phyloP scores from a whole-genome alignment of 1,284 basidiomycete genomes.

The Puccinia triticina region DNA sequence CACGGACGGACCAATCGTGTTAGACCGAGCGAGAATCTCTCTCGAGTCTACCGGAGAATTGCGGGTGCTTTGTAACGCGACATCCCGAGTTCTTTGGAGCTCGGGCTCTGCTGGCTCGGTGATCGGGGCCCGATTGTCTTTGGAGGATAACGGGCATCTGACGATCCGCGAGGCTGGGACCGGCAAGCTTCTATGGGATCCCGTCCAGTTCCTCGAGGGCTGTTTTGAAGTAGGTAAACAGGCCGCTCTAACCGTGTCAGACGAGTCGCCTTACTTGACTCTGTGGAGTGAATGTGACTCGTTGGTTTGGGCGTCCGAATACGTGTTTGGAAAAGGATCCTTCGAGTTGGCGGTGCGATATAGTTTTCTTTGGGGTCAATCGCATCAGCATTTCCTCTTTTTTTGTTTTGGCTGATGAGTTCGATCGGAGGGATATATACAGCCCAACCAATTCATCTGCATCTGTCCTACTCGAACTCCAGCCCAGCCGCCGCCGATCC shows the following conservation, averaged over 20 bases:
- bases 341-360: constrained; percentile 29
- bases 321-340: constrained; percentile 37
- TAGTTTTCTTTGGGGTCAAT: not conserved
- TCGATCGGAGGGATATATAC: not conserved
- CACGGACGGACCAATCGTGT: constrained; percentile 4
- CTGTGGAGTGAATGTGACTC: constrained; percentile 37
- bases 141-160: constrained; percentile 39
- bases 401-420: constrained; percentile 8
- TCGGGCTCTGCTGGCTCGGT: constrained; percentile 30
- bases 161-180: constrained; percentile 37
- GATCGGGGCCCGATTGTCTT: constrained; percentile 23
- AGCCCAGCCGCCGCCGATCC: constrained; percentile 37
- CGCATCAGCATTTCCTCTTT: not conserved
- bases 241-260: constrained; percentile 39
- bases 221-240: not conserved
- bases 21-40: constrained; percentile 30
- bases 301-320: constrained; percentile 46
- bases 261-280: constrained; percentile 28
- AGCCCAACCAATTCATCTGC: constrained; percentile 50
- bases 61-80: constrained; percentile 26
- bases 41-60: constrained; percentile 29
- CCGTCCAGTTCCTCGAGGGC: constrained; percentile 31
- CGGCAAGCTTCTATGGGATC: constrained; percentile 45
- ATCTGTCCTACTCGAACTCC: constrained; percentile 6
- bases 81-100: constrained; percentile 35